Conservation (phyloP, 108 stramenopile species). For the Cyclotella cryptica region DNA sequence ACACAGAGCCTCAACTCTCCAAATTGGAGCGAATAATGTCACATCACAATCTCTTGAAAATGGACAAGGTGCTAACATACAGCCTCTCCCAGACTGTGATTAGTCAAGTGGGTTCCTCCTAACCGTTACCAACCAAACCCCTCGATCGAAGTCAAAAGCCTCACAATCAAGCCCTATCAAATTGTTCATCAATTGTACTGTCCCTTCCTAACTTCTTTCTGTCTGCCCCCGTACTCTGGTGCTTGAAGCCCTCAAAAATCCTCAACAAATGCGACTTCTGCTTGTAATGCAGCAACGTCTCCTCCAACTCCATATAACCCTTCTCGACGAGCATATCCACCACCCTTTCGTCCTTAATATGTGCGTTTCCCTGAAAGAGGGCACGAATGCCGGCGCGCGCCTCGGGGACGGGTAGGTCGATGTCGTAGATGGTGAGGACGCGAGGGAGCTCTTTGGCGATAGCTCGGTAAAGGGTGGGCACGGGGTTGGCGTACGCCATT, state of each 20-base stretch:
- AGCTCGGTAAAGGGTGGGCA: conserved; percentile 66
- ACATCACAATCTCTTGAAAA: too few species aligned
- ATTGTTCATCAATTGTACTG: conserved; percentile 73
- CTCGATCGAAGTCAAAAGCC: background rate
- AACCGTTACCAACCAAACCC: background rate
- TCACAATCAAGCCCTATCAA: conserved; percentile 47
- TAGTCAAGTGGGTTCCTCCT: too few species aligned
- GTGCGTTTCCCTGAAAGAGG: conserved; percentile 72
- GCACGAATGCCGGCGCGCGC: conserved; percentile 69
- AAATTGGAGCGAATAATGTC: too few species aligned
- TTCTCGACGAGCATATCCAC: conserved; percentile 86
- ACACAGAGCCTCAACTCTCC: too few species aligned
- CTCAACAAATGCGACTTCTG: conserved; percentile 89
- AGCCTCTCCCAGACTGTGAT: too few species aligned
- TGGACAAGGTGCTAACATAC: too few species aligned
- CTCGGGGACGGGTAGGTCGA: conserved; percentile 78
- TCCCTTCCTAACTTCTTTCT: conserved; percentile 70
- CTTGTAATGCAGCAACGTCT: conserved; percentile 92
- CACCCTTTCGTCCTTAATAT: conserved; percentile 83
- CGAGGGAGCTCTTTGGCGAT: conserved; percentile 88
- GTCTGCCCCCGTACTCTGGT: conserved; percentile 60
- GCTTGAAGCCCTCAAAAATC: conserved; percentile 77
- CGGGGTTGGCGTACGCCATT: conserved; percentile 51
- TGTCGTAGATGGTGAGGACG: conserved; percentile 90
- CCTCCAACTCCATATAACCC: conserved; percentile 92